Percentiles rank a stretch among this genome's conserved stretches.
phyloP scores from a whole-genome alignment of 192 early-diverging fungal genomes.

The Powellomyces hirtus region DNA sequence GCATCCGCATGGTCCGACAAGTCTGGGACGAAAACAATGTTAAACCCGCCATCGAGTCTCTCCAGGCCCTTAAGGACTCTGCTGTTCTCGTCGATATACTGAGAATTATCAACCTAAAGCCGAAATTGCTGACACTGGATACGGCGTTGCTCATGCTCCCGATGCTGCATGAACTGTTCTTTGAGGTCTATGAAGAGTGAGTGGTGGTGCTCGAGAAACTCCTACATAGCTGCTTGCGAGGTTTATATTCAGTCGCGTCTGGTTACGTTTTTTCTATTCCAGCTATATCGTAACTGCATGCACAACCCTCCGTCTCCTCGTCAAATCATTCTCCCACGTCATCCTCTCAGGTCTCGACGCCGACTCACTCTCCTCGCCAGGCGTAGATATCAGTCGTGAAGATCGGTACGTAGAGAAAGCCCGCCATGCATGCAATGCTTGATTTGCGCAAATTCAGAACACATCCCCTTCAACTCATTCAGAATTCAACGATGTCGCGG shows the following conservation, averaged over 20 bases:
- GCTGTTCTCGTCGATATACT: conserved; percentile 45
- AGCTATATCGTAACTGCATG: conserved; percentile 51
- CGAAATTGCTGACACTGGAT: conserved; percentile 48
- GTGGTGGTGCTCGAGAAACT: conserved; percentile 9
- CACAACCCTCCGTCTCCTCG: conserved; percentile 40
- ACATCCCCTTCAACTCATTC: neutral
- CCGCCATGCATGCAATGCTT: too few relatives aligned
- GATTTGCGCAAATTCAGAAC: neutral
- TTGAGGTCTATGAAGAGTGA: conserved; percentile 59
- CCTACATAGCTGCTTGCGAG: neutral
- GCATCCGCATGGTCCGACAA: conserved; percentile 31
- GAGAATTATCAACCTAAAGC: conserved; percentile 43
- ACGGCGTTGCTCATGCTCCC: conserved; percentile 38
- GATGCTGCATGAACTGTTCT: conserved; percentile 45
- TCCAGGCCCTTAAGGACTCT: conserved; percentile 33
- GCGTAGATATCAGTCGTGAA: conserved; percentile 41
- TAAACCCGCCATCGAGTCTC: conserved; percentile 31
- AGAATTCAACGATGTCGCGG: conserved; percentile 32
- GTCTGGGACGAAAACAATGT: conserved; percentile 49
- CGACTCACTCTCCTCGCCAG: conserved; percentile 20
- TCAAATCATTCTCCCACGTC: conserved; percentile 37
- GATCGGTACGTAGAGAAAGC: conserved; percentile 39
- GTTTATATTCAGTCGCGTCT: neutral
- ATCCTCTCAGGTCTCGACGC: conserved; percentile 34
- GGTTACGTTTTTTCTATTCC: neutral